A percentile compares a stretch with the other conserved stretches of the same genome.
Conservation (phyloP, 2,329 filamentous ascomycete species). For the Trichoderma semiorbis region DNA sequence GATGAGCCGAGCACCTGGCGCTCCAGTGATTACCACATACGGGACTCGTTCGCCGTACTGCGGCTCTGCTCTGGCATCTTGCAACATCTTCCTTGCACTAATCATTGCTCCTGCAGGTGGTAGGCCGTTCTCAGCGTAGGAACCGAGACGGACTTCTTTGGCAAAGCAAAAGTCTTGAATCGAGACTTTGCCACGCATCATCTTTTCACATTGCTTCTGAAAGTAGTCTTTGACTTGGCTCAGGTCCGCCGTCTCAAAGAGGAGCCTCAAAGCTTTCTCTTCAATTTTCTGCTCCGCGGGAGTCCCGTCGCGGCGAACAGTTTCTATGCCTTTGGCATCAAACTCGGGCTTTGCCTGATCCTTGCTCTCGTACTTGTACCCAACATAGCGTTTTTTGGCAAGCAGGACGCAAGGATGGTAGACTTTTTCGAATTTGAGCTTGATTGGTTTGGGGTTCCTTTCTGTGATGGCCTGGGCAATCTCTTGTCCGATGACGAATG, state of each 20-base stretch:
- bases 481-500: slow-evolving; percentile 88
- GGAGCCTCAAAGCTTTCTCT: slow-evolving; percentile 80
- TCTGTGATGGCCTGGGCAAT: slow-evolving; percentile 85
- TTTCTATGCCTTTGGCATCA: slow-evolving; percentile 98
- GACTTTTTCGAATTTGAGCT: slow-evolving; percentile 97
- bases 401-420: slow-evolving; percentile 93
- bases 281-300: slow-evolving; percentile 96
- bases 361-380: slow-evolving; percentile 87
- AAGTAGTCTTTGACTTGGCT: slow-evolving; percentile 89
- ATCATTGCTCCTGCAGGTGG: slow-evolving; percentile 86
- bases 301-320: slow-evolving; percentile 89
- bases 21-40: slow-evolving; percentile 88
- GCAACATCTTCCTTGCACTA: slow-evolving; percentile 79
- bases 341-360: slow-evolving; percentile 79
- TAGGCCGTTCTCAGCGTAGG: slow-evolving; percentile 71
- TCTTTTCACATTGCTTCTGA: slow-evolving; percentile 83
- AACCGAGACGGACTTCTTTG: slow-evolving; percentile 84
- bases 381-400: slow-evolving; percentile 96
- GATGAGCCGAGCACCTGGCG: slow-evolving; percentile 77
- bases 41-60: slow-evolving; percentile 94
- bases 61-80: slow-evolving; percentile 81
- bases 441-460: slow-evolving; percentile 86
- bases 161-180: slow-evolving; percentile 97
- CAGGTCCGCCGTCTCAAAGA: slow-evolving; percentile 87
- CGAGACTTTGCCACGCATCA: slow-evolving; percentile 83